Evolutionary conservation across 1,284 basidiomycete genomes (phyloP).

Genomic region (Rhodotorula sp.): DNA sequence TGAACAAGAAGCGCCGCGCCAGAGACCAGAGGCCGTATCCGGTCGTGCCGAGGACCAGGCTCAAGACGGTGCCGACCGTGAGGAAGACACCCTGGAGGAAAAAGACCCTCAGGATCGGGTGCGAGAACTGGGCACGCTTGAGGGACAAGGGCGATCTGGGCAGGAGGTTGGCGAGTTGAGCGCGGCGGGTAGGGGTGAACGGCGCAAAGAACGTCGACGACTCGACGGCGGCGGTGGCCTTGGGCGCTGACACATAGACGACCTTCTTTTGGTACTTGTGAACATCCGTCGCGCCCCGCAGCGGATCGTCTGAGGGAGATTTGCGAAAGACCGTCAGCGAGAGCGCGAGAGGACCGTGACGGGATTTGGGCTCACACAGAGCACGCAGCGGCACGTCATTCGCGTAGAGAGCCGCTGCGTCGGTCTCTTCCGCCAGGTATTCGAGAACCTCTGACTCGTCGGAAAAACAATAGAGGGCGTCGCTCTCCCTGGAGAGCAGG

Average conservation of each 20-base stretch:
- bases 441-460: background rate
- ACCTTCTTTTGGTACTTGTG: background rate
- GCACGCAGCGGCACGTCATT: slow-evolving; percentile 11
- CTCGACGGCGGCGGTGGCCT: background rate
- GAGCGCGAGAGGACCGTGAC: no score
- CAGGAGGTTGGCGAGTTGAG: background rate
- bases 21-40: slow-evolving; percentile 1
- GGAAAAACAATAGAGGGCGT: slow-evolving; percentile 4
- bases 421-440: slow-evolving; percentile 11
- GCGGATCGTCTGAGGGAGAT: slow-evolving; percentile 1
- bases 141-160: background rate
- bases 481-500: background rate
- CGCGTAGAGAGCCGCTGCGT: background rate
- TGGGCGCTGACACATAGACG: background rate
- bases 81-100: slow-evolving; percentile 22
- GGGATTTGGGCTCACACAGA: slow-evolving; percentile 2
- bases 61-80: slow-evolving; percentile 6
- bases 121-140: slow-evolving; percentile 1
- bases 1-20: background rate
- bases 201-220: slow-evolving; percentile 5
- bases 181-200: slow-evolving; percentile 12
- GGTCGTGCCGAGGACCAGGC: slow-evolving; percentile 2
- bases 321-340: background rate
- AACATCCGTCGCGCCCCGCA: background rate
- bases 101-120: slow-evolving; percentile 11